phyloP scores from a whole-genome alignment of 176 grass and related monocot species.

The Hsuehochloa calcarea region DNA sequence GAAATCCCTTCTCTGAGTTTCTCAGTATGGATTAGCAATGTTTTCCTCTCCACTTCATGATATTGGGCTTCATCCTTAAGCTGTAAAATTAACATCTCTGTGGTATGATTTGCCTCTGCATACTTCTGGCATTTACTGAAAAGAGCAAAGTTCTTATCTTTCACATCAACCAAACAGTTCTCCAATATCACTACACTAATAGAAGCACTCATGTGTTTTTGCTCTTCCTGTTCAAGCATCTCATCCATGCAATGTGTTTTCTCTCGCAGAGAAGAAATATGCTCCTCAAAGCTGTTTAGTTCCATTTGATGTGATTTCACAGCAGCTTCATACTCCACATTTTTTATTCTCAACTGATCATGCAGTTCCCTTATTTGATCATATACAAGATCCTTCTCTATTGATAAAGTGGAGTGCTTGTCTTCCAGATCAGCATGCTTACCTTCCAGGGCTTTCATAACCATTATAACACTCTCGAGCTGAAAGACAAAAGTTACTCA shows the following conservation, averaged over 20 bases:
- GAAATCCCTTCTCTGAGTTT: conserved; percentile 63
- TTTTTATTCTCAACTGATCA: conserved; percentile 54
- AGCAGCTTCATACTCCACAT: conserved; percentile 45
- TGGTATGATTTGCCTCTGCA: conserved; percentile 38
- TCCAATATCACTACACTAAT: conserved; percentile 64
- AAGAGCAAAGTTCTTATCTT: conserved; percentile 51
- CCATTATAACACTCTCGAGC: conserved; percentile 55
- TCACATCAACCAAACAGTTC: conserved; percentile 62
- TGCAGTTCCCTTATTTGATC: conserved; percentile 63
- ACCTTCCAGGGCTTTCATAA: conserved; percentile 58
- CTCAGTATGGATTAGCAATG: conserved; percentile 52
- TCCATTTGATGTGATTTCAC: conserved; percentile 50
- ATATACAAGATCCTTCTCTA: conserved; percentile 63
- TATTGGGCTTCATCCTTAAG: conserved; percentile 56
- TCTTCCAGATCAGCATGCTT: conserved; percentile 51
- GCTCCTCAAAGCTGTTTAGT: conserved; percentile 24
- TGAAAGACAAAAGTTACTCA: conserved; percentile 43
- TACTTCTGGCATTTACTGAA: conserved; percentile 46
- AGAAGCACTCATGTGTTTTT: conserved; percentile 44
- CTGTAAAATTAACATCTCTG: conserved; percentile 55
- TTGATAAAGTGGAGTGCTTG: conserved; percentile 47
- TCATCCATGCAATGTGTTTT: conserved; percentile 45
- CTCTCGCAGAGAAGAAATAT: conserved; percentile 63
- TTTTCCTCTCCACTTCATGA: conserved; percentile 44
- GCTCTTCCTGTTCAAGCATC: conserved; percentile 59